Conservation (phyloP, 2,329 filamentous ascomycete genomes). For the Ceratocystis diversiconidia region DNA sequence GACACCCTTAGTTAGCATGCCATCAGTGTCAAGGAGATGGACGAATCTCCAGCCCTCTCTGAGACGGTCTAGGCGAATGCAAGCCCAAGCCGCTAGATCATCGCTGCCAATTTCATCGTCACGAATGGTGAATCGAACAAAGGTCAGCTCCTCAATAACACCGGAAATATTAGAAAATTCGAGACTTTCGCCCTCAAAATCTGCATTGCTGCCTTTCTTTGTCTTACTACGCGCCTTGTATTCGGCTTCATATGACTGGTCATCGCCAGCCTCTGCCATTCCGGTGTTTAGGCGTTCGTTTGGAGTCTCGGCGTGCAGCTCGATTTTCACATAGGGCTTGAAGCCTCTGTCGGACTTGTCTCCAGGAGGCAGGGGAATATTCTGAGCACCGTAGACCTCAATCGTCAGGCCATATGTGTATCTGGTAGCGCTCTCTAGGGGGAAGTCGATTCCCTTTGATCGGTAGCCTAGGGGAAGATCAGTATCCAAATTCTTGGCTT, state of each 20-base stretch:
- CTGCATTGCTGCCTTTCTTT: conserved; percentile 43
- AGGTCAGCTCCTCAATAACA: conserved; percentile 55
- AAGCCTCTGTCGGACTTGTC: conserved; percentile 43
- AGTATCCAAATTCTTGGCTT: background rate
- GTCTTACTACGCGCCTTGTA: conserved; percentile 47
- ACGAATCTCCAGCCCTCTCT: conserved; percentile 64
- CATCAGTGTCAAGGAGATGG: conserved; percentile 56
- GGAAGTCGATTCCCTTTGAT: conserved; percentile 19
- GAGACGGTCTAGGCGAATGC: conserved; percentile 69
- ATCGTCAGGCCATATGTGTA: conserved; percentile 56
- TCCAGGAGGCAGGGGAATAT: conserved; percentile 49
- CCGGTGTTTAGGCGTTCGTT: conserved; percentile 29
- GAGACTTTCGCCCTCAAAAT: conserved; percentile 46
- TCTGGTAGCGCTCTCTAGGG: conserved; percentile 26
- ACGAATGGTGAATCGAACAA: conserved; percentile 71
- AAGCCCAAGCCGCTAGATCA: conserved; percentile 73
- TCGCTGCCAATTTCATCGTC: conserved; percentile 74
- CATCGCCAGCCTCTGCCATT: conserved; percentile 27
- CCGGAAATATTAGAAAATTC: conserved; percentile 41
- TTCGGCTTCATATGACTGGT: conserved; percentile 29
- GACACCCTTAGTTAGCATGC: conserved; percentile 49
- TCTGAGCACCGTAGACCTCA: conserved; percentile 62
- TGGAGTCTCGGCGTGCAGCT: conserved; percentile 65
- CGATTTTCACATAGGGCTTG: conserved; percentile 68
- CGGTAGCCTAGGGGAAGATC: conserved; percentile 24